These are phyloP conservation scores for Penicillium nucicola DNA, from an alignment of 495 filamentous ascomycete genomes.

Conservation along the genomic window DNA sequence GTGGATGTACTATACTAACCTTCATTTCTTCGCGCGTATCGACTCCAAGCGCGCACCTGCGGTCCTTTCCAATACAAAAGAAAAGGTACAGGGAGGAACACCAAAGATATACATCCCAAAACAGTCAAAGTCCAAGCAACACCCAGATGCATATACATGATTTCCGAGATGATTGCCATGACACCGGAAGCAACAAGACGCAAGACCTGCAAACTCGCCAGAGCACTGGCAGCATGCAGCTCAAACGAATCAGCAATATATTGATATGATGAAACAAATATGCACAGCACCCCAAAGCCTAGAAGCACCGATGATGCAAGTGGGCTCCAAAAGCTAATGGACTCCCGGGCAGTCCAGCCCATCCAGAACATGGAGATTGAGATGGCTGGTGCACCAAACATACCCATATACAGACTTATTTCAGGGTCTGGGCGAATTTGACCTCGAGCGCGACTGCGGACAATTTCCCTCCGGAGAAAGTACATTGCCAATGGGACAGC, in stretches of 20 bases:
- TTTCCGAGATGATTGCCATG: conserved; percentile 41
- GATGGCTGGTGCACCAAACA: conserved; percentile 50
- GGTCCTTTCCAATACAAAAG: conserved; percentile 19
- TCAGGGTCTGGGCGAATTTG: conserved; percentile 47
- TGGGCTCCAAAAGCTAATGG: conserved; percentile 47
- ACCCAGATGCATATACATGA: conserved; percentile 46
- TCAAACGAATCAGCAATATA: conserved; percentile 52
- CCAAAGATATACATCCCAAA: conserved; percentile 35
- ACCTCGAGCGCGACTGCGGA: conserved; percentile 4
- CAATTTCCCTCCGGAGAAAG: conserved; percentile 10
- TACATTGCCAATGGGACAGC: conserved; percentile 42
- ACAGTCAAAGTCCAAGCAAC: conserved; percentile 48
- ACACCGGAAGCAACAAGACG: conserved; percentile 44
- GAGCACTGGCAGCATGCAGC: conserved; percentile 26
- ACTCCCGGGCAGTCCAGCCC: conserved; percentile 46
- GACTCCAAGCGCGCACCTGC: conserved; percentile 8
- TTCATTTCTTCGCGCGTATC: conserved; percentile 1
- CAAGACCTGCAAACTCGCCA: conserved; percentile 41
- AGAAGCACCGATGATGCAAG: conserved; percentile 41
- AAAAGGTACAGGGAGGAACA: conserved; percentile 50
- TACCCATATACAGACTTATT: conserved; percentile 52
- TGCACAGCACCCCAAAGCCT: conserved; percentile 43
- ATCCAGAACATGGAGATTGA: conserved; percentile 58
- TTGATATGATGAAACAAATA: conserved; percentile 45
- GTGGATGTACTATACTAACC: too few species aligned